phyloP scores from a whole-genome alignment of 441 rosid species.

The Populus hybrid region DNA sequence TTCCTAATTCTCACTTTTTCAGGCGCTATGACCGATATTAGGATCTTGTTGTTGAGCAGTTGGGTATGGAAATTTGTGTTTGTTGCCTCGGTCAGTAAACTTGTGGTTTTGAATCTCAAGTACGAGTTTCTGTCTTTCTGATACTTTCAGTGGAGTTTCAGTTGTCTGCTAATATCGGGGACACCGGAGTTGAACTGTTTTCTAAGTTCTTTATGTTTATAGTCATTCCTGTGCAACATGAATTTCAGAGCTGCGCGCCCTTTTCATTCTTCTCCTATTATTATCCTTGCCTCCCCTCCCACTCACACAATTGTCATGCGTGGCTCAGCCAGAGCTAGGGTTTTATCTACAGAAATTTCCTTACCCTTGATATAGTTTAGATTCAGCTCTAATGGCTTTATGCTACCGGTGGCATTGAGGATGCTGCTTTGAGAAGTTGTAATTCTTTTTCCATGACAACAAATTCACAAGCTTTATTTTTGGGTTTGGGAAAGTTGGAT shows the following conservation, averaged over 20 bases:
- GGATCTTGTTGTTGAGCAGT: conserved; percentile 18
- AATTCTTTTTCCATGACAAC: neutral
- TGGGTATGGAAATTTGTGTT: conserved; percentile 18
- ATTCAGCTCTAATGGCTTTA: neutral
- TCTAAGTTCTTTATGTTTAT: neutral
- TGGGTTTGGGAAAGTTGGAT: too few species aligned
- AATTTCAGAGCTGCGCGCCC: neutral
- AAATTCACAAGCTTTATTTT: neutral
- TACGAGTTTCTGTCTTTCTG: conserved; percentile 18
- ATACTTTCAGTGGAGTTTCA: conserved; percentile 18
- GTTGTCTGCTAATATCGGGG: conserved; percentile 14
- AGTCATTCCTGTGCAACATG: neutral
- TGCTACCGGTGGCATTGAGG: neutral
- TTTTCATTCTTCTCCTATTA: neutral
- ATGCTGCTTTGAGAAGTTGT: neutral
- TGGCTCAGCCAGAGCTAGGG: neutral
- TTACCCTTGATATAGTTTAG: neutral
- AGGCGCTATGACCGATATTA: conserved; percentile 58
- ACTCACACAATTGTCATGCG: neutral
- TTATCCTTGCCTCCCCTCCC: neutral
- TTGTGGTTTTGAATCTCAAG: conserved; percentile 7
- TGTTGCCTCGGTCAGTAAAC: conserved; percentile 22
- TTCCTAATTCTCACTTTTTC: conserved; percentile 9
- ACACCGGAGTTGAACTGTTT: neutral
- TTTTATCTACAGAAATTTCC: neutral